Base-by-base conservation (phyloP, 2,329 filamentous ascomycete species). In the Fusarium sp. region DNA sequence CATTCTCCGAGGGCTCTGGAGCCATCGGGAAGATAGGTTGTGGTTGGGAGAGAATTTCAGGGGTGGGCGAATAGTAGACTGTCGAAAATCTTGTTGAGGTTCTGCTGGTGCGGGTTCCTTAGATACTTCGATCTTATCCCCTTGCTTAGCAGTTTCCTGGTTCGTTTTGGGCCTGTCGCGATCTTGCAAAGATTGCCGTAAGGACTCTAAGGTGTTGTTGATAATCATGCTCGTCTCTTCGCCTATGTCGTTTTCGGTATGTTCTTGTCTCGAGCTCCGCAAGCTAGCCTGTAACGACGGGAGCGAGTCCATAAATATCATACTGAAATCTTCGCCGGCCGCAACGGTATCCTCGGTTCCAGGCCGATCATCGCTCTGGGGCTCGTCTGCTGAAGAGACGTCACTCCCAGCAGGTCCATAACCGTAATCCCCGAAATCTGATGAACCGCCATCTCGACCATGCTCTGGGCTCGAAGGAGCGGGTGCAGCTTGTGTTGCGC, bases 191-290 rank as follows among this genome's bases (percentile, higher is more conserved):
- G 72, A 75, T 54, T 77, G 82, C 38, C 85, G 80, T 36, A 88
- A 71, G 5, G 83, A 83, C 67, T 86, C 84, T 9, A 89, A 74
- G 0, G 85, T 85, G 36, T 82, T 83, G 70, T 85, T 87, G 55
- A 88, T 86, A 47, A 89, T 87, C 40, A 84, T 74, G 55, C 83
- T 87, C 1, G 86, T 88, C 33, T 83, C 83, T 18, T 88, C 85
- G 6, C 86, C 87, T 65, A 87, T 80, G 31, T 86, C 84, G 10
- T 81, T 78, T 5, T 80, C 75, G 2, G 74, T 70, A 4, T 77
- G 76, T 4, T 77, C 74, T 26, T 78, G 75, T 11, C 76, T 69
- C 18, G 76, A 77, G 59, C 74, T 77, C 41, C 75, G 75, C 57
- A 81, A 77, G 36, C 80, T 80, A 3, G 77, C 80, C 36, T 83